Conservation (phyloP, 768 basidiomycete genomes). For the Kwoniella mangroviensis region DNA sequence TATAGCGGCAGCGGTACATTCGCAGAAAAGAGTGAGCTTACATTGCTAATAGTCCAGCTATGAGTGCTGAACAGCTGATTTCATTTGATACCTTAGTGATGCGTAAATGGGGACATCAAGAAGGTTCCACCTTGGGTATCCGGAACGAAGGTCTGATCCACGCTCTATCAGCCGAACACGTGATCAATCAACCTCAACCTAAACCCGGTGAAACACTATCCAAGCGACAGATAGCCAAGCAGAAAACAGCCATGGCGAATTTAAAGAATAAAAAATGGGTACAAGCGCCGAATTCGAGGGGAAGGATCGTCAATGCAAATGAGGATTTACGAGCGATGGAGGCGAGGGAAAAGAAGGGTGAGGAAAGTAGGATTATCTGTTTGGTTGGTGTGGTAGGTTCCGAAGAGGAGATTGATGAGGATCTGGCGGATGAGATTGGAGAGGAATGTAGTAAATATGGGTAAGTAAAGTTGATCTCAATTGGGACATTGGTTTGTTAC, state of each 20-base stretch:
- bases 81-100: slow-evolving; percentile 62
- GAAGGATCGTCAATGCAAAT: slow-evolving; percentile 87
- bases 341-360: slow-evolving; percentile 80
- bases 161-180: slow-evolving; percentile 75
- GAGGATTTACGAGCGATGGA: slow-evolving; percentile 78
- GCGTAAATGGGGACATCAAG: slow-evolving; percentile 96
- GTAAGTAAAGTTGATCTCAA: slow-evolving; percentile 29
- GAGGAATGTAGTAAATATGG: slow-evolving; percentile 55
- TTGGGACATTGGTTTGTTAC: no score
- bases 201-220: slow-evolving; percentile 50
- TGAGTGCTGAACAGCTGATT: slow-evolving; percentile 15
- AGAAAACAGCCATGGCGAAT: slow-evolving; percentile 54
- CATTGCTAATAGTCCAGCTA: not conserved
- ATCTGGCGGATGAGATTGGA: slow-evolving; percentile 81
- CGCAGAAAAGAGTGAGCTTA: slow-evolving; percentile 52
- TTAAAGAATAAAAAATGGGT: slow-evolving; percentile 50
- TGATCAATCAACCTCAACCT: slow-evolving; percentile 61
- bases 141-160: slow-evolving; percentile 85
- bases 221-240: slow-evolving; percentile 54
- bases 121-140: slow-evolving; percentile 87
- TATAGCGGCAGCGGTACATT: slow-evolving; percentile 38
- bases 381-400: slow-evolving; percentile 84
- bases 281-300: slow-evolving; percentile 66
- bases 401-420: slow-evolving; percentile 80
- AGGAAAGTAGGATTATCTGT: slow-evolving; percentile 85